These are phyloP conservation scores for Raddia guianensis DNA, from an alignment of 176 grass and related monocot species.

Conservation along the genomic window DNA sequence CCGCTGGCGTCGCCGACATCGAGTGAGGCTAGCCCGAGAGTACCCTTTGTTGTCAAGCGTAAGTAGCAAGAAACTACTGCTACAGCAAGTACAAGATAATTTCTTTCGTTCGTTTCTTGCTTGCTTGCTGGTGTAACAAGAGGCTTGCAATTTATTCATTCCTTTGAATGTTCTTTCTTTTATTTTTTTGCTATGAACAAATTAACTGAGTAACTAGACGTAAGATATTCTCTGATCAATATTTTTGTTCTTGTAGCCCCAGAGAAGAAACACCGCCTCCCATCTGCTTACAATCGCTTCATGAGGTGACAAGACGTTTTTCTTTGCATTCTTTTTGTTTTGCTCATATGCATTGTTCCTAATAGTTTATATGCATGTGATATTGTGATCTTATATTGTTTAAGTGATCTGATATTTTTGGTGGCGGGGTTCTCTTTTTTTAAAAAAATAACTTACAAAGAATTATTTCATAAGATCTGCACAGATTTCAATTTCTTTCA, in stretches of 20 bases:
- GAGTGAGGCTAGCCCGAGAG: constrained; percentile 54
- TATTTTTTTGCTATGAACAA: background rate
- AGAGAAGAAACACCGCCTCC: constrained; percentile 88
- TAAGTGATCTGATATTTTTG: background rate
- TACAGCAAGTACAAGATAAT: background rate
- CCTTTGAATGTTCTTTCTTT: background rate
- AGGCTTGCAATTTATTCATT: background rate
- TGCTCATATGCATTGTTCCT: constrained; percentile 6
- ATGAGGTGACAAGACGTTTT: constrained; percentile 60
- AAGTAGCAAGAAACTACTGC: constrained; percentile 39
- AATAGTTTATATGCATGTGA: constrained; percentile 13
- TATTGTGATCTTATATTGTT: constrained; percentile 15
- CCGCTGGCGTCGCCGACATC: constrained; percentile 50
- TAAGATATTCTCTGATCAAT: constrained; percentile 5
- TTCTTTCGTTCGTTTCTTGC: background rate
- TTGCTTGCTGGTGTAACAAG: background rate
- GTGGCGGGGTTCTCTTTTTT: background rate
- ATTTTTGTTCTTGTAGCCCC: constrained; percentile 62
- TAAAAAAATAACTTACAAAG: background rate
- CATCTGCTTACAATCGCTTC: constrained; percentile 93
- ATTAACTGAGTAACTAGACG: background rate
- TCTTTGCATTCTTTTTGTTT: background rate
- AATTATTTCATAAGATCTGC: constrained; percentile 8
- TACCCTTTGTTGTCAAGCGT: constrained; percentile 92
- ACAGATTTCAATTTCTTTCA: background rate